Base-by-base conservation (phyloP, 148 eudicot species). In the Vaccinium vitisidaea region DNA sequence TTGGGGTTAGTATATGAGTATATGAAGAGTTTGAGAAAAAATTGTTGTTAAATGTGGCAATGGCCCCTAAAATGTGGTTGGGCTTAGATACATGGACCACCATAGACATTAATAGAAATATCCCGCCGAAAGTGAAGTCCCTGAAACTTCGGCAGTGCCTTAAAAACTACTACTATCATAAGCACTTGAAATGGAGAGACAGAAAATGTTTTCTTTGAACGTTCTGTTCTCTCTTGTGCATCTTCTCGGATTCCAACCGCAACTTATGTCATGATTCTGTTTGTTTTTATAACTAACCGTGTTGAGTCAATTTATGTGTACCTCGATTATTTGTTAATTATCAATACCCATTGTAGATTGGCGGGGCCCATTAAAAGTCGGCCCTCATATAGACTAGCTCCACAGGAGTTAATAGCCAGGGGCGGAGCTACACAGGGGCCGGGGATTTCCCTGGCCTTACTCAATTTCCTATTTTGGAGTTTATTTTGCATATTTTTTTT, bases 71-170 rank as follows among this genome's bases (percentile, higher is more conserved):
- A 27, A 27, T 69, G 74, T 27, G 39, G 74, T 27, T 69, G 39
- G 74, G 74, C 74, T 67, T 67, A 11, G 73, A 4, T 30, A 59
- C 70, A 69, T 12, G 74, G 74, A 69, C 74, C 74, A 69, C 43
- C 27, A 65, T n/a, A 12, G 27, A 27, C 18, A 69, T 65, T 1
- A 43, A 69, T 13, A 6, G 18, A 69, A 30, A 4, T 25, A 25
- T 69, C 18, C 18, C 74, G 74, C 74, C 74, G 74, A 69, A 69
- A 69, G 74, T 69, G 36, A 1, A 27, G 25, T 13, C 18, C 30
- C 74, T 32, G 1, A 8, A 13, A 30, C 39, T 27, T 69, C 74
- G 13, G 74, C 74, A 12, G 18, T 61, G 1, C 15, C 18, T 36
- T 25, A 27, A 69, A 69, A 69, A 69, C 43, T 48, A 48, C 5